phyloP scores from a whole-genome alignment of 805 yeast genomes.

The Saccharomycodes ludwigii region DNA sequence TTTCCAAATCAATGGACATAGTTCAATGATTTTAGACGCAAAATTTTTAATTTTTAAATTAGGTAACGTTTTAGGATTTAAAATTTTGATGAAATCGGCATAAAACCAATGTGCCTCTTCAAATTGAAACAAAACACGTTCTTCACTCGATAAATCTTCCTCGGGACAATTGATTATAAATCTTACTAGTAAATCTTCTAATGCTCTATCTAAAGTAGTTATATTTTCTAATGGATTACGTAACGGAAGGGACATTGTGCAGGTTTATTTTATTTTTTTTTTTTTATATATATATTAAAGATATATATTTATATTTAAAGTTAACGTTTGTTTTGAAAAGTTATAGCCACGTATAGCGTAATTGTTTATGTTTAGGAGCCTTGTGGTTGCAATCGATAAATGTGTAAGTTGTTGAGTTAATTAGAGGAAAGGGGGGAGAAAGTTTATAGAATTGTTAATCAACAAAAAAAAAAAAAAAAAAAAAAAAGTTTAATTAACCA shows the following conservation, averaged over 20 bases:
- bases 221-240: conserved; percentile 45
- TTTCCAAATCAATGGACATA: conserved; percentile 68
- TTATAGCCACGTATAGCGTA: background rate
- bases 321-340: background rate
- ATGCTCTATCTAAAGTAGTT: conserved; percentile 49
- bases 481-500: too few species aligned
- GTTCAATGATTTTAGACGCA: conserved; percentile 50
- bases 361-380: too few species aligned
- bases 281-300: background rate
- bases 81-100: conserved; percentile 63
- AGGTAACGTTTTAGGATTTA: conserved; percentile 61
- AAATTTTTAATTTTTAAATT: conserved; percentile 65
- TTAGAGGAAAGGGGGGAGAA: too few species aligned
- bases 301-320: background rate
- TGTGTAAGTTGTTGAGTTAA: too few species aligned
- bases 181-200: conserved; percentile 81
- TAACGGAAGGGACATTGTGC: conserved; percentile 48
- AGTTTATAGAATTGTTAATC: too few species aligned
- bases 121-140: conserved; percentile 79
- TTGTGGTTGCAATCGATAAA: too few species aligned
- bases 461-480: too few species aligned
- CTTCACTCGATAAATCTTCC: conserved; percentile 59
- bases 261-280: background rate
- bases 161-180: conserved; percentile 86
- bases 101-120: conserved; percentile 99